Evolutionary conservation across 176 grass and related monocot genomes (phyloP).

Genomic region (Bonia amplexicaulis): DNA sequence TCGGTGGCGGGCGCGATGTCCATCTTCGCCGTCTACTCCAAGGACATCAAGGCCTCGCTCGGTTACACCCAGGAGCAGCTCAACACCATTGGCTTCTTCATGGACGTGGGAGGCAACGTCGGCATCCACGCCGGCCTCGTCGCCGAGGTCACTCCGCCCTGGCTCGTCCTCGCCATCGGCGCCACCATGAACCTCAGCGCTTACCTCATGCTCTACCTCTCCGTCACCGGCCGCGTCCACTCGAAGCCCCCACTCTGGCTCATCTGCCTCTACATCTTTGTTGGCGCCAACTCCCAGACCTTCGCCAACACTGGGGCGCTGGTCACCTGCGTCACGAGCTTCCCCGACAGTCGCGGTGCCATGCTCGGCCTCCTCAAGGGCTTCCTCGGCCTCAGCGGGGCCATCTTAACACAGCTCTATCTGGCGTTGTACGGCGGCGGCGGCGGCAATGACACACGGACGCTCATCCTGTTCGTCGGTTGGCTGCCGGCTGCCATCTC

Average conservation of each 20-base stretch:
- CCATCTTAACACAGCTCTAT: constrained; percentile 78
- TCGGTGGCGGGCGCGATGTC: constrained; percentile 5
- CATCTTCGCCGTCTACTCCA: constrained; percentile 45
- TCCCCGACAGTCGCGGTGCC: constrained; percentile 58
- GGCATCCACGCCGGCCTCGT: constrained; percentile 38
- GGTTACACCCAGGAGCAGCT: constrained; percentile 35
- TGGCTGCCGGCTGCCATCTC: constrained; percentile 41
- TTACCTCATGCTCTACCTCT: constrained; percentile 52
- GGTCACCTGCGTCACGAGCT: constrained; percentile 77
- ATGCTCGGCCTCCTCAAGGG: constrained; percentile 79
- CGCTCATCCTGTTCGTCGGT: constrained; percentile 32
- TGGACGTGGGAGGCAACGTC: constrained; percentile 44
- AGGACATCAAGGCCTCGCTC: constrained; percentile 31
- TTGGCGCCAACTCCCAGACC: constrained; percentile 74
- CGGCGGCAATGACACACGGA: not conserved
- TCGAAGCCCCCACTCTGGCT: constrained; percentile 31
- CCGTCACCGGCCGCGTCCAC: constrained; percentile 8
- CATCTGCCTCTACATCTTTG: constrained; percentile 71
- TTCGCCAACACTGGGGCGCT: constrained; percentile 33
- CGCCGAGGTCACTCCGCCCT: constrained; percentile 30
- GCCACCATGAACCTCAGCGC: constrained; percentile 38
- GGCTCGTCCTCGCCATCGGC: constrained; percentile 33
- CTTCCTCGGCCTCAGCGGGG: constrained; percentile 79
- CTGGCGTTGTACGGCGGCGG: constrained; percentile 54
- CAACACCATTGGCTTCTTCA: constrained; percentile 51